Evolutionary conservation across 2,329 filamentous ascomycete species (phyloP).

Genomic region (Lasiodiplodia sp.): DNA sequence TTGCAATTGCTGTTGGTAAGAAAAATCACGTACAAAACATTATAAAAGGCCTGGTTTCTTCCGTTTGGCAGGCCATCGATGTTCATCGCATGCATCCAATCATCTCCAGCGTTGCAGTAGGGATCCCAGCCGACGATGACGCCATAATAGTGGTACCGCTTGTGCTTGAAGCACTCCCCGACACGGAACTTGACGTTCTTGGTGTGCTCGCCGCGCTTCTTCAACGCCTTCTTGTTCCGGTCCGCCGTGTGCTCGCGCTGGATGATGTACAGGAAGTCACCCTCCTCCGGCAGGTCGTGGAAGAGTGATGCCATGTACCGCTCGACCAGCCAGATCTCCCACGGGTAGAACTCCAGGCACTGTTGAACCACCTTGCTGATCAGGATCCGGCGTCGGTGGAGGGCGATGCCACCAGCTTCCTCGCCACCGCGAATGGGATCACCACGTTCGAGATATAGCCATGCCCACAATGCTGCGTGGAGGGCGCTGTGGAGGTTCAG

Average conservation of each 20-base stretch:
- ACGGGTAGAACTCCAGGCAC: slow-evolving; percentile 70
- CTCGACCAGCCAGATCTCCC: slow-evolving; percentile 75
- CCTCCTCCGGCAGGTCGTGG: slow-evolving; percentile 59
- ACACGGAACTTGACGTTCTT: slow-evolving; percentile 47
- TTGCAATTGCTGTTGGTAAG: neutral
- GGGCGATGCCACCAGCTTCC: slow-evolving; percentile 35
- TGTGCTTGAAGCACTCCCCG: slow-evolving; percentile 86
- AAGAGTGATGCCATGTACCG: slow-evolving; percentile 72
- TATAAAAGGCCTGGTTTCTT: slow-evolving; percentile 78
- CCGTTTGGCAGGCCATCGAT: slow-evolving; percentile 68
- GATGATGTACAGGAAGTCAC: slow-evolving; percentile 63
- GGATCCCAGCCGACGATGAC: slow-evolving; percentile 89
- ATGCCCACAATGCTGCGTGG: slow-evolving; percentile 78
- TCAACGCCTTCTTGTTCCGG: slow-evolving; percentile 61
- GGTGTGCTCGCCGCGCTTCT: slow-evolving; percentile 39
- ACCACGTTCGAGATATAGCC: slow-evolving; percentile 47
- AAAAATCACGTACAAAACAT: slow-evolving; percentile 75
- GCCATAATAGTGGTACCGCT: slow-evolving; percentile 78
- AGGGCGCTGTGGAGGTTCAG: slow-evolving; percentile 65
- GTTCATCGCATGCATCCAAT: slow-evolving; percentile 69
- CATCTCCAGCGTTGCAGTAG: slow-evolving; percentile 64
- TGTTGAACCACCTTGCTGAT: slow-evolving; percentile 71
- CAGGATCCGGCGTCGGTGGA: slow-evolving; percentile 58
- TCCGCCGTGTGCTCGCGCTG: slow-evolving; percentile 44
- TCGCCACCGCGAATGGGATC: slow-evolving; percentile 37